phyloP scores from a whole-genome alignment of 805 yeast species.

The Clavispora fructus region DNA sequence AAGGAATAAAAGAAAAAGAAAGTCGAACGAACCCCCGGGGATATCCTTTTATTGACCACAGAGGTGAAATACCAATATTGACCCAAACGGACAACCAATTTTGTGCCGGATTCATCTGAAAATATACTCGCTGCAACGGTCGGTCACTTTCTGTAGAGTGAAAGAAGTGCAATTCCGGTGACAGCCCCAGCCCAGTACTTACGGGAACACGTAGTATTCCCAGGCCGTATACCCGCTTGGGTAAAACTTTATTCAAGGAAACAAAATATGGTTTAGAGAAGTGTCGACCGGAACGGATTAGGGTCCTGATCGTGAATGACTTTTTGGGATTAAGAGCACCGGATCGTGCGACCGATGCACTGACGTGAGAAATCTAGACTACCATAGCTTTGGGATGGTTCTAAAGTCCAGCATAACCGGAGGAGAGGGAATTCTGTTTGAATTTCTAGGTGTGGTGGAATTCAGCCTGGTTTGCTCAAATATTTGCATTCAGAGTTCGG shows the following conservation, averaged over 20 bases:
- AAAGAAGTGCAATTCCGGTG: background rate
- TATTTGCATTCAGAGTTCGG: background rate
- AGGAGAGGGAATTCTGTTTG: too few relatives aligned
- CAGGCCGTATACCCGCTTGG: too few relatives aligned
- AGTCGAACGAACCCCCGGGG: too few relatives aligned
- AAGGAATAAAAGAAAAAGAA: background rate
- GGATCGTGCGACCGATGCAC: background rate
- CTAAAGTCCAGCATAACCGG: background rate
- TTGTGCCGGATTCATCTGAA: background rate
- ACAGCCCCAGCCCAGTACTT: background rate
- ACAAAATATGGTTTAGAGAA: too few relatives aligned
- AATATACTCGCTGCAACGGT: background rate
- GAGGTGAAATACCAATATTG: background rate
- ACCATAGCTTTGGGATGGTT: background rate
- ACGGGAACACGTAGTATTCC: too few relatives aligned
- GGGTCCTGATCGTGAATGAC: background rate
- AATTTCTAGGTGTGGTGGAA: too few relatives aligned
- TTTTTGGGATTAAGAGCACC: background rate
- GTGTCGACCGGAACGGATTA: background rate
- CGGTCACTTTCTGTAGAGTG: background rate
- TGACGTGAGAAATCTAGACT: background rate
- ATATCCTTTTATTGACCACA: too few relatives aligned
- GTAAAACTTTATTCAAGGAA: too few relatives aligned
- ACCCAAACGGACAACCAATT: too few relatives aligned
- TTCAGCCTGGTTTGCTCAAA: too few relatives aligned